These are phyloP conservation scores for Madurella mycetomatis DNA, from an alignment of 2,329 filamentous ascomycete genomes.

Conservation along the genomic window DNA sequence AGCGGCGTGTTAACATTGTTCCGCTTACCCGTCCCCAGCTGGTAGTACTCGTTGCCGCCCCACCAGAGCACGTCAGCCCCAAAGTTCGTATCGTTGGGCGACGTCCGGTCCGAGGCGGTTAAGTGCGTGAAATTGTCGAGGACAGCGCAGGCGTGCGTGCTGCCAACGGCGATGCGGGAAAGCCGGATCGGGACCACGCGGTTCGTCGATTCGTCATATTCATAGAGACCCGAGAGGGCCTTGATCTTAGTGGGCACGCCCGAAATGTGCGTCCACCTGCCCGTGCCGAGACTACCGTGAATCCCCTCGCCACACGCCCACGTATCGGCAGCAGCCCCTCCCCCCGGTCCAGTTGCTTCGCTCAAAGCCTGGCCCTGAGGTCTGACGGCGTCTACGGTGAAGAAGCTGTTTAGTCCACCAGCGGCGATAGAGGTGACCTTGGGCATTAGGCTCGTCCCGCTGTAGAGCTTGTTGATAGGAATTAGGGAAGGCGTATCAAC, in stretches of 20 bases:
- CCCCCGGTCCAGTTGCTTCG: slow-evolving; percentile 43
- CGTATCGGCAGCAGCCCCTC: slow-evolving; percentile 64
- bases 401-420: slow-evolving; percentile 82
- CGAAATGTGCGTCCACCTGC: slow-evolving; percentile 85
- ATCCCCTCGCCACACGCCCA: slow-evolving; percentile 88
- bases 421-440: slow-evolving; percentile 75
- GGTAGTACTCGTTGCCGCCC: slow-evolving; percentile 92
- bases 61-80: slow-evolving; percentile 88
- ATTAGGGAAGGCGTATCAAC: slow-evolving; percentile 68
- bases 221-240: slow-evolving; percentile 73
- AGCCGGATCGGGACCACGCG: slow-evolving; percentile 73
- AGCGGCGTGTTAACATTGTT: slow-evolving; percentile 72
- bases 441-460: slow-evolving; percentile 56
- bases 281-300: slow-evolving; percentile 75
- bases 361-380: slow-evolving; percentile 36
- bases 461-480: slow-evolving; percentile 68
- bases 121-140: slow-evolving; percentile 77
- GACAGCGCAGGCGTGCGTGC: slow-evolving; percentile 75
- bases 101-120: slow-evolving; percentile 44
- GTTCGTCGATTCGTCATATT: slow-evolving; percentile 74
- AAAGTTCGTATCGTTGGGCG: slow-evolving; percentile 74
- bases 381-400: slow-evolving; percentile 73
- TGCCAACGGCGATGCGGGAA: slow-evolving; percentile 66
- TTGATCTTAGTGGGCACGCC: slow-evolving; percentile 74
- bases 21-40: slow-evolving; percentile 85